Evolutionary conservation across 257 asterid genomes (phyloP).

Genomic region (Paraleonurus japonicus): DNA sequence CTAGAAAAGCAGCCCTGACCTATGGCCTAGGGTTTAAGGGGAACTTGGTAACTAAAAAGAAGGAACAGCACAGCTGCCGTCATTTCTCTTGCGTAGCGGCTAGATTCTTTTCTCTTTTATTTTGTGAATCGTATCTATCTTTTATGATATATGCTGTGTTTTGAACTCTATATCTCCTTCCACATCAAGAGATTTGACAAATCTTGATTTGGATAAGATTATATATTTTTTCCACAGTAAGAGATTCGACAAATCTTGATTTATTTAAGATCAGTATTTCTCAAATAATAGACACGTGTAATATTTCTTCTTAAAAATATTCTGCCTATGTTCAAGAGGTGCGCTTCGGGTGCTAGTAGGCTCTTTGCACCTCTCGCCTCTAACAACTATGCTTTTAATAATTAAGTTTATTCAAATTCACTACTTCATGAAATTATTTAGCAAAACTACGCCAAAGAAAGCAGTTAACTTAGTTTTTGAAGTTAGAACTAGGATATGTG

Average conservation of each 20-base stretch:
- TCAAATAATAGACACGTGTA: neutral
- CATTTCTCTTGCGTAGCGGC: neutral
- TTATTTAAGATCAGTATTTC: neutral
- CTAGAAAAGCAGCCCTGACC: neutral
- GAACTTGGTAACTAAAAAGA: neutral
- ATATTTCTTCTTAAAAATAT: neutral
- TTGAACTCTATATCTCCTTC: neutral
- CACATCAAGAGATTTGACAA: neutral
- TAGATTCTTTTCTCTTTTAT: neutral
- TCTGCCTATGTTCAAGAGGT: neutral
- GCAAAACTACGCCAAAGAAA: neutral
- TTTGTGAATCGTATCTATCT: neutral
- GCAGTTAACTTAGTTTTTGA: neutral
- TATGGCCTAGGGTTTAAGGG: neutral
- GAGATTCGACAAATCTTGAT: no score
- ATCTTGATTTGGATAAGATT: neutral
- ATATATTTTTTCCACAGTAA: no score
- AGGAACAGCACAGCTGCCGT: neutral
- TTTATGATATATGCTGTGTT: neutral
- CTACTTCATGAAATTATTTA: neutral
- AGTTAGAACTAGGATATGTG: conserved; percentile 5
- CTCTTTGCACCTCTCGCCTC: neutral
- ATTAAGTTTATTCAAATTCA: neutral
- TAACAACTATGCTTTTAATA: neutral
- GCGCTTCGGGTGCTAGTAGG: neutral